Base-by-base conservation (phyloP, 2,329 filamentous ascomycete genomes). In the Harringtonia aguacate region DNA sequence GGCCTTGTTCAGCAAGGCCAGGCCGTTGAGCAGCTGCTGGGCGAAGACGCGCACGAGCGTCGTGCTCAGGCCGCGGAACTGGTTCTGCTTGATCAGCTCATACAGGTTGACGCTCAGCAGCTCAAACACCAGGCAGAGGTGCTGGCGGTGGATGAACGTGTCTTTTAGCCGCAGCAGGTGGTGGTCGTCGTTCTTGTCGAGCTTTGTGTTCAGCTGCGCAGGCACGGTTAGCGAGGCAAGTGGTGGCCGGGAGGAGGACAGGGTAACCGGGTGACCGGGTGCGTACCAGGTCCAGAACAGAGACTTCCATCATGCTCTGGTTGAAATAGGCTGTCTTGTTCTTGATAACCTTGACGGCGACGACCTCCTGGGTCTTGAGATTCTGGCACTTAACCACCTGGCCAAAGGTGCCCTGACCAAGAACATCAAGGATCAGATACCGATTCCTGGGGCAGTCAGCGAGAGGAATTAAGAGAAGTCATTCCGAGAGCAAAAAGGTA, bases 281-380 rank as follows among this genome's bases (percentile, higher is more conserved):
- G 54, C 77, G 46, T 72, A 94, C 87, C 72, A 98, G 61, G 63
- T 98, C 92, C 46, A 98, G 72, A 21, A 98, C 92, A 2, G 92
- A 98, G 28, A 98, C 92, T 61, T 98, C 92, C 92, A 98, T 98
- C 92, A 98, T 98, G 63, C 92, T 97, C 64, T 98, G 92, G 60
- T 98, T 98, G 70, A 98, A 98, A 63, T 98, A 98, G 31, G 92
- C 92, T 2, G 92, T 98, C 56, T 90, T 82, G 64, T 98, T 98
- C 68, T 98, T 98, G 68, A 98, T 92, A 44, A 98, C 92, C 67
- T 98, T 98, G 53, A 98, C 92, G 4, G 92, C 92, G 36, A 98
- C 92, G 33, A 98, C 92, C 65, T 98, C 92, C 61, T 95, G 89
- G 1, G 92, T 97, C 67, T 95, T 95, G 55, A 98, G 66, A 56